Evolutionary conservation across 108 stramenopile species (phyloP), one percentile per base, ranked within the genome.

Genomic region (Schizochytrium sp.): DNA sequence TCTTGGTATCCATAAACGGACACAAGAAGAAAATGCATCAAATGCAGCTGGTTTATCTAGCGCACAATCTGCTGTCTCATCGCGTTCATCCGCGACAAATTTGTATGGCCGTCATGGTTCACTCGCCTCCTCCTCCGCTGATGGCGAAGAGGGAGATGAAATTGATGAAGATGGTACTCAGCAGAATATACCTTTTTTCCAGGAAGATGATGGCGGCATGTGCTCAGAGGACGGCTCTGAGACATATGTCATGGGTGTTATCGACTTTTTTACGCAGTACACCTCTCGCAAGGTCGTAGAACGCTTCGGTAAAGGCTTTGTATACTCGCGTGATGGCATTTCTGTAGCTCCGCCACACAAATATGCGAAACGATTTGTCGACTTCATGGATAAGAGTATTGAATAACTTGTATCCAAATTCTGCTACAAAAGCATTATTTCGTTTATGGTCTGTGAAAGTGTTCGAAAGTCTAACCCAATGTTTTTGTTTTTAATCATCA

Each of bases 1-100:
- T 72, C 93, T 98, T 88, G 97, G 97, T n/a, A 89, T 96, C 46
- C 97, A 98, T 38, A 47, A 53, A 19, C 49, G 45, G 4, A 0
- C 46, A n/a, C 17, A 17, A 60, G 59, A 60, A n/a, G 59, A 60
- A n/a, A 60, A n/a, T 17, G 59, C 19, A 17, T n/a, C 59, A 60
- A n/a, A n/a, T n/a, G 59, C 19, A 60, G 19, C 19, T 60, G 19
- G 59, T n/a, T 19, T 19, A 60, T 17, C 59, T 17, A 60, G 59
- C 59, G 28, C 28, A 28, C 28, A 28, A 60, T 50, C 73, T 7
- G n/a, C 73, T 42, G n/a, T 38, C 73, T 4, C 73, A 7, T 83
- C 50, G 46, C 73, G 73, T 50, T 46, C 50, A 17, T 47, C 73
- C 4, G 61, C 61, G 8, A 42, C 61, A 38, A 64, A 64, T 13